Base-by-base conservation (phyloP, 768 basidiomycete genomes). In the Leccinum uliginosum region DNA sequence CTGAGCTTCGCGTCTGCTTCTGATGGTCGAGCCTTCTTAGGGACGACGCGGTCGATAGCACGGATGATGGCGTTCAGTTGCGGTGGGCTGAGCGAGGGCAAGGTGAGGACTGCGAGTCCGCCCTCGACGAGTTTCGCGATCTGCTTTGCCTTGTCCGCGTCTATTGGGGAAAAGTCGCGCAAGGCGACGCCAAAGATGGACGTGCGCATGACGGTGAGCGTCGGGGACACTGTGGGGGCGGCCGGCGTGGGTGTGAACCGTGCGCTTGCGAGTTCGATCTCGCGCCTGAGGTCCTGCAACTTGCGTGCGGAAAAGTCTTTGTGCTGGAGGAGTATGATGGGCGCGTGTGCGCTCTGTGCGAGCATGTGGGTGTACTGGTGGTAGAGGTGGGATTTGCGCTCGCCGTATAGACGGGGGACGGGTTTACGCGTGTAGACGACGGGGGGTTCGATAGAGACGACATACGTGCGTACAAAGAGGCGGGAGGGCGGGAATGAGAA, bases 301-400 rank as follows among this genome's bases (percentile, higher is more conserved):
- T 86, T 80, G 40, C 80, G 76, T 3, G 88, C 83, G 27, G 83
- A 76, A 67, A 95, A 89, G 60, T 90, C 86, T 59, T 81, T 77
- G 70, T 93, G 91, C 51, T 84, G 80, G 58, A 96, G 83, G 73
- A 96, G 80, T 61, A 97, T 75, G 68, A 93, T 74, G 30, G 92
- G 86, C 0, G 83, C 76, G 35, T 76, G 71, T 23, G 72, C 63
- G 68, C 80, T 81, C 53, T 77, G 74, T 56, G 81, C 72, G 65
- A 96, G 80, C 60, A 96, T 82, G 64, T 79, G 80, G 55, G 80
- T 76, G 78, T 93, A 93, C 73, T 87, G 85, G 74, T 83, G 80
- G 75, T 86, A 91, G 69, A 92, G 85, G 72, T 83, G 86, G 2
- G 84, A 78, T 71, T 95, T 97, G 70, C 89, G 87, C 67, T 84